phyloP scores from a whole-genome alignment of 2,329 filamentous ascomycete species.

The Pseudocercospora cruenta region DNA sequence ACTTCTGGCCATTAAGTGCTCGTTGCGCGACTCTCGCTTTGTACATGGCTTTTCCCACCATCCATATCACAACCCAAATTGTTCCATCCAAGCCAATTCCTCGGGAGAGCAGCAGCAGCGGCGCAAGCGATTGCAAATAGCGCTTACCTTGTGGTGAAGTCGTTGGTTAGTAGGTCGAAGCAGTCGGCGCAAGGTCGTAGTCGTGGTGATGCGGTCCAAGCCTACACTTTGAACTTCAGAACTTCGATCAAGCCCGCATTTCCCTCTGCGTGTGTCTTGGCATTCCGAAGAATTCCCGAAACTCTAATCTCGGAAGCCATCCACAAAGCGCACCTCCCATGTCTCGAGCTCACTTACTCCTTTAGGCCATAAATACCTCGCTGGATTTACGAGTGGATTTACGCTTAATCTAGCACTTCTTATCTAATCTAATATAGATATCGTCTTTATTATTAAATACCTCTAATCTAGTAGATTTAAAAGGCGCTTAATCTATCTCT shows the following conservation, averaged over 20 bases:
- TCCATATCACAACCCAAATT: not conserved
- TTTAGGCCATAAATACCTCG: no score
- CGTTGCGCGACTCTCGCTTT: not conserved
- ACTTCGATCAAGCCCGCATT: not conserved
- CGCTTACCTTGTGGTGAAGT: conserved; percentile 1
- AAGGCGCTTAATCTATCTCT: no score
- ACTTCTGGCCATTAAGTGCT: not conserved
- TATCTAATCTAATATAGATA: no score
- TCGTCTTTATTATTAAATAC: no score
- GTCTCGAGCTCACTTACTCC: not conserved
- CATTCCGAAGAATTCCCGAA: not conserved
- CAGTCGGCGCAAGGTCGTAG: not conserved
- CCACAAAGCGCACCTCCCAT: no score
- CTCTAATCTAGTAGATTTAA: no score
- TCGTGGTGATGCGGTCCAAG: conserved; percentile 2
- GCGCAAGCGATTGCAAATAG: no score
- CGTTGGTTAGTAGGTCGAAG: not conserved
- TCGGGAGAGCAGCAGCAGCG: not conserved
- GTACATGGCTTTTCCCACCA: not conserved
- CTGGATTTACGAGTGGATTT: no score
- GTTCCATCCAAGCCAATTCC: not conserved
- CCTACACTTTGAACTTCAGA: not conserved
- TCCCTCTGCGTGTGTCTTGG: not conserved
- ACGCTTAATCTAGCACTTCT: no score
- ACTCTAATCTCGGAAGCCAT: not conserved